These are phyloP conservation scores for Aspergillus ellipticus DNA, from an alignment of 495 filamentous ascomycete species.

Conservation along the genomic window DNA sequence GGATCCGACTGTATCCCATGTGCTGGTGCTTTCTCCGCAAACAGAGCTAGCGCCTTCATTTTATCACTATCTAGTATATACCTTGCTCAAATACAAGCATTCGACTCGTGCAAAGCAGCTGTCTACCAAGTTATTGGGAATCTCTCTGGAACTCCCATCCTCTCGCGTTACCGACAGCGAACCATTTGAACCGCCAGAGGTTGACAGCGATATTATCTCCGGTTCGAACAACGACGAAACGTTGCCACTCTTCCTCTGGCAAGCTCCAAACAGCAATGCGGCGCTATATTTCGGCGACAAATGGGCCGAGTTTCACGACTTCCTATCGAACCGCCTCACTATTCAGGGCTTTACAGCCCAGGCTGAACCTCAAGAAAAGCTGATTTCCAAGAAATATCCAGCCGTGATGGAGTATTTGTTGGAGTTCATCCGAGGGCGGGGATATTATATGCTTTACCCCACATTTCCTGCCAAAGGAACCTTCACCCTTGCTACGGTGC, in stretches of 20 bases:
- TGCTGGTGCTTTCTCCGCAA: conserved; percentile 74
- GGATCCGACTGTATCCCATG: conserved; percentile 57
- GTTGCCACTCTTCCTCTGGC: conserved; percentile 68
- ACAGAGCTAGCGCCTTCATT: conserved; percentile 69
- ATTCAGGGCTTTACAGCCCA: conserved; percentile 40
- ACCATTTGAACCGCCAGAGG: conserved; percentile 48
- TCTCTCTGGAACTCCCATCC: conserved; percentile 70
- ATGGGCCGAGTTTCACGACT: conserved; percentile 77
- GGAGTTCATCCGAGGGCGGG: conserved; percentile 64
- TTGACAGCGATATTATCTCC: background rate
- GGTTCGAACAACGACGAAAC: conserved; percentile 18
- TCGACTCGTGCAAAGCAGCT: conserved; percentile 46
- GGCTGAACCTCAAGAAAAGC: conserved; percentile 23
- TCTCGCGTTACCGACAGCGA: conserved; percentile 53
- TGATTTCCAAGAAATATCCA: conserved; percentile 58
- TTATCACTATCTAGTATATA: conserved; percentile 78
- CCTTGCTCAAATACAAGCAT: conserved; percentile 68
- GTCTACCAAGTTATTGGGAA: conserved; percentile 58
- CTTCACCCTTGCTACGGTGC: conserved; percentile 58
- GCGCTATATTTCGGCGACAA: conserved; percentile 76
- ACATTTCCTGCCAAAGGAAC: conserved; percentile 41
- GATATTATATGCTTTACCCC: conserved; percentile 75
- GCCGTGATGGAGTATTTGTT: conserved; percentile 75
- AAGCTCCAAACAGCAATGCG: conserved; percentile 75
- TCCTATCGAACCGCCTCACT: conserved; percentile 57